Conservation (phyloP, 805 yeast species). For the Zygosaccharomyces rouxii region DNA sequence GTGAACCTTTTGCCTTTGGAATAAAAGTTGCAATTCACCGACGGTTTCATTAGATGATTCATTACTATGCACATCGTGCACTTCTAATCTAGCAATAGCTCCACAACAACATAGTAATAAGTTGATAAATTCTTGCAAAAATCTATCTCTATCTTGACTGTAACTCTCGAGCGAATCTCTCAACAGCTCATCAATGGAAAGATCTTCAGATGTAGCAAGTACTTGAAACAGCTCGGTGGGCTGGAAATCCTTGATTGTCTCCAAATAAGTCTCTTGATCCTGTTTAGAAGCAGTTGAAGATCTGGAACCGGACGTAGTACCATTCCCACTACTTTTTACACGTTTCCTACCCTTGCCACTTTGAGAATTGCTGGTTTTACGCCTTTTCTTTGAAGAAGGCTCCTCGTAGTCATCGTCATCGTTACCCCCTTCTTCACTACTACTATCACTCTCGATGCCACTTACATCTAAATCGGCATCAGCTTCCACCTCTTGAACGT, state of each 20-base stretch:
- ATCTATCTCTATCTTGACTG: constrained; percentile 39
- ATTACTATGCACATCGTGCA: constrained; percentile 68
- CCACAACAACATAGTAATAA: constrained; percentile 69
- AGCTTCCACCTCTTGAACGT: constrained; percentile 8
- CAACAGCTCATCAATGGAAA: constrained; percentile 49
- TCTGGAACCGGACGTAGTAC: constrained; percentile 1
- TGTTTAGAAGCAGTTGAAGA: constrained; percentile 17
- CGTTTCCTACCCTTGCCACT: constrained; percentile 9
- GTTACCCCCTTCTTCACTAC: constrained; percentile 23
- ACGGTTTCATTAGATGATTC: constrained; percentile 72
- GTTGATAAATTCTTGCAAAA: constrained; percentile 63
- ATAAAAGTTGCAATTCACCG: constrained; percentile 62
- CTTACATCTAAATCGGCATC: constrained; percentile 16
- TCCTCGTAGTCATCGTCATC: constrained; percentile 31
- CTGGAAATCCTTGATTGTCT: constrained; percentile 41
- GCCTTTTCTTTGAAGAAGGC: constrained; percentile 19
- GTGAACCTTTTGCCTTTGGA: constrained; percentile 55
- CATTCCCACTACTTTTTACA: neutral
- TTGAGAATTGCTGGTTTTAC: constrained; percentile 6
- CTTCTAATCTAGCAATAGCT: constrained; percentile 57
- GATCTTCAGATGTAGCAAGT: constrained; percentile 43
- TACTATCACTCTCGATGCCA: constrained; percentile 12
- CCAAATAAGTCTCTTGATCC: constrained; percentile 33
- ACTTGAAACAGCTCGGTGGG: constrained; percentile 50
- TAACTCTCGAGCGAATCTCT: constrained; percentile 57